These are phyloP conservation scores for Lyophyllum shimeji DNA, from an alignment of 768 basidiomycete species.

Conservation along the genomic window DNA sequence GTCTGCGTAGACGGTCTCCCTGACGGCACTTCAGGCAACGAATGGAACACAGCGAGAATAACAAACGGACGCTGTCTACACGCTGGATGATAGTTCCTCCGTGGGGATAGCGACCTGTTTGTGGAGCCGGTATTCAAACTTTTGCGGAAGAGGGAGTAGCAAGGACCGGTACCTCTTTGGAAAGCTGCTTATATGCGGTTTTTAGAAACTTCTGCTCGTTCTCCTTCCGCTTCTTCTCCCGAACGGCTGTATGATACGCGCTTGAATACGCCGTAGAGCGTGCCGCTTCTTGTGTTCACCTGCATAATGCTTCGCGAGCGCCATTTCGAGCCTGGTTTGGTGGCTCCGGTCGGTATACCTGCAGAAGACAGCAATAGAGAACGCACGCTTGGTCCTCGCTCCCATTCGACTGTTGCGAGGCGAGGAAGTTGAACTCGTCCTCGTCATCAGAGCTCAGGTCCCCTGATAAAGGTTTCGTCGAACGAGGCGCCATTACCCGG, in stretches of 20 bases:
- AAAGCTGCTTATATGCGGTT: conserved; percentile 20
- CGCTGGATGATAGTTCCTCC: conserved; percentile 14
- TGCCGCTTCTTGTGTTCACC: conserved; percentile 4
- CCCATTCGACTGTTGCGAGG: conserved; percentile 18
- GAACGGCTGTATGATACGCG: conserved; percentile 7
- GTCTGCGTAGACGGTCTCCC: conserved; percentile 19
- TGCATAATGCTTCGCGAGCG: conserved; percentile 17
- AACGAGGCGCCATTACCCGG: conserved; percentile 6
- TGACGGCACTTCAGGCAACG: conserved; percentile 1
- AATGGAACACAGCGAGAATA: neutral
- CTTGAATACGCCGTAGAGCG: neutral
- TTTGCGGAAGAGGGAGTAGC: neutral
- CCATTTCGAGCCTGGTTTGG: conserved; percentile 14
- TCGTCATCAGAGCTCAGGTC: conserved; percentile 10
- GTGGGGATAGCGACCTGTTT: conserved; percentile 12
- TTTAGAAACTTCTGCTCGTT: conserved; percentile 20
- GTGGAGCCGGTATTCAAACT: neutral
- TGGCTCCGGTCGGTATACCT: neutral
- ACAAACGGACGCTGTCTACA: conserved; percentile 14
- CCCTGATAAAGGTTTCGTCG: conserved; percentile 1
- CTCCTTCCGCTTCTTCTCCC: conserved; percentile 19
- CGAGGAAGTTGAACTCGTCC: conserved; percentile 12
- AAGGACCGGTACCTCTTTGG: conserved; percentile 14
- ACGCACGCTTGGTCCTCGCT: conserved; percentile 21
- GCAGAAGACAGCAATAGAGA: neutral